Conservation (phyloP, 2,329 filamentous ascomycete species). For the Rhynchosporium secalis region DNA sequence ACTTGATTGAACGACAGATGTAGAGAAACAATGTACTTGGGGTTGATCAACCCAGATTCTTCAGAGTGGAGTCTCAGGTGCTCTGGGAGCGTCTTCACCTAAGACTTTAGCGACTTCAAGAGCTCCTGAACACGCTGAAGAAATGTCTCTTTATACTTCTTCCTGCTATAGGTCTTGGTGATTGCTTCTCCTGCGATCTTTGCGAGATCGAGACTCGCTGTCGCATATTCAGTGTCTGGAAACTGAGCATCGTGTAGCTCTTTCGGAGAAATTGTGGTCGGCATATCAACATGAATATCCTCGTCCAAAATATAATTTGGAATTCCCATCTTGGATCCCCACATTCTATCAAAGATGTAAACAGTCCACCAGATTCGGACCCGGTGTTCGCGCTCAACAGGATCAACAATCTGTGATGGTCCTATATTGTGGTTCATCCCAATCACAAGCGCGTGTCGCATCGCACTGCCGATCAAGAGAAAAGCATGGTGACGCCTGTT, state of each 20-base stretch:
- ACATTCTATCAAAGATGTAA: conserved; percentile 45
- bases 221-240: conserved; percentile 43
- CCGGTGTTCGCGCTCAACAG: conserved; percentile 41
- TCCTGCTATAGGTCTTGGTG: conserved; percentile 35
- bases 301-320: conserved; percentile 44
- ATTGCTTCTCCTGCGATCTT: conserved; percentile 37
- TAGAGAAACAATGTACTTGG: conserved; percentile 41
- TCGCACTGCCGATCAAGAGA: conserved; percentile 46
- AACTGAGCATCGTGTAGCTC: conserved; percentile 32
- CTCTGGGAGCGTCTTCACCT: conserved; percentile 41
- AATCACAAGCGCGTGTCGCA: conserved; percentile 44
- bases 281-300: conserved; percentile 46
- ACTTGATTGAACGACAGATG: conserved; percentile 42
- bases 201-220: conserved; percentile 44
- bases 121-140: conserved; percentile 43
- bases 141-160: conserved; percentile 38
- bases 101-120: conserved; percentile 41
- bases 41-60: conserved; percentile 38
- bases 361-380: conserved; percentile 47
- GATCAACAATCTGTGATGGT: conserved; percentile 40
- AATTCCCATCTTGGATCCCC: conserved; percentile 44
- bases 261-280: conserved; percentile 41
- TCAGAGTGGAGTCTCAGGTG: conserved; percentile 40
- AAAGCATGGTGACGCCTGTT: conserved; percentile 49
- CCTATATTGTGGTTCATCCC: conserved; percentile 45